Base-by-base conservation (phyloP, 352 stramenopile species). In the Thalassiosira allenii region DNA sequence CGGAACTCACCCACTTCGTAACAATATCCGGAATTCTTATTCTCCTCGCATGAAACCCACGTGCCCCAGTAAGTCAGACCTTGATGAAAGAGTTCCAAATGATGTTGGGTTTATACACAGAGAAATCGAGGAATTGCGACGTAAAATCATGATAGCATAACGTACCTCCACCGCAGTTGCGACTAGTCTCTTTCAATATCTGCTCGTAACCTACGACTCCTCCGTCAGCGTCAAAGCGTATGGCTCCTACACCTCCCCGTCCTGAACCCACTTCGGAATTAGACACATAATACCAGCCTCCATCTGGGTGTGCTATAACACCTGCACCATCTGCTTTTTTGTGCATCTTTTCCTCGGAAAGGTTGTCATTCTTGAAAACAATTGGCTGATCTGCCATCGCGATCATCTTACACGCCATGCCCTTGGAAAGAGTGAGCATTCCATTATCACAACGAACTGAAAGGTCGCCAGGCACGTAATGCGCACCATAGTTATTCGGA, bases 1-100 rank as follows among this genome's bases (percentile, higher is more conserved):
- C n/a, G n/a, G n/a, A n/a, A n/a, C n/a, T n/a, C n/a, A n/a, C n/a
- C 63, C 12, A 82, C 71, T 77, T 85, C 57, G 25, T 57, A 80
- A 22, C 67, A 52, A 8, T 43, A 23, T 32, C 61, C 62, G 1
- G 0, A 11, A 44, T 51, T 69, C 1, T n/a, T n/a, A 70, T 53
- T 25, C 33, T 88, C 76, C 58, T 88, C 81, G 23, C 76, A 82
- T 12, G 34, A 57, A 0, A 85, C 40, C 63, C 70, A 85, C 14
- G 67, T 78, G 27, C 63, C 49, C 63, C 63, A 83, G 1, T 52
- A 57, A 9, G 69, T 85, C n/a, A 52, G 34, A 23, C 69, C 51
- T 61, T 37, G n/a, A 9, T 40, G 25, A 65, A n/a, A 17, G 56
- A 49, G 56, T 34, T 58, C 14, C 11, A 58, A 63, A 63, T n/a